A percentile compares a stretch with the other conserved stretches of the same genome.
Conservation (phyloP, 331 rosid genomes). For the Rosa hybrid region DNA sequence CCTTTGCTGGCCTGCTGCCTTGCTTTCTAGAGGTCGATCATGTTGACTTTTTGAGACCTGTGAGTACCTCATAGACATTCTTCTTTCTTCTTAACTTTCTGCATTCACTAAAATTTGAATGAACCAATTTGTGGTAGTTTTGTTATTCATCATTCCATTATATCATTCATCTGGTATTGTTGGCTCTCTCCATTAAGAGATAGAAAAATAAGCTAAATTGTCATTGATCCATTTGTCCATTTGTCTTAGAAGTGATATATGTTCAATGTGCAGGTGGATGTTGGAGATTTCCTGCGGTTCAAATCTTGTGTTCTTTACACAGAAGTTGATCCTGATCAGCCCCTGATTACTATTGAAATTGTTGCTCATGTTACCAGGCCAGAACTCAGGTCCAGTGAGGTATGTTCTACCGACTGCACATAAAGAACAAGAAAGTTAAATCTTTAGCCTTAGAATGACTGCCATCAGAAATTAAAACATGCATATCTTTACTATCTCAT, state of each 20-base stretch:
- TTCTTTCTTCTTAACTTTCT: not conserved
- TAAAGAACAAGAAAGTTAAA: not conserved
- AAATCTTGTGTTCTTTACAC: conserved; percentile 78
- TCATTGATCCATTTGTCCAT: not conserved
- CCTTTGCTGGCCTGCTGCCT: conserved; percentile 80
- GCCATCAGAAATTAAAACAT: not conserved
- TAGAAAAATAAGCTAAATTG: not conserved
- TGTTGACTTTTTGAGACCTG: conserved; percentile 83
- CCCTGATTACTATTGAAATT: conserved; percentile 83
- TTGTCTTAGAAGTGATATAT: not conserved
- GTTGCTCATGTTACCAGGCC: conserved; percentile 79
- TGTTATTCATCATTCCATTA: not conserved
- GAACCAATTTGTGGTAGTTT: not conserved
- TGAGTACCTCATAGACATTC: conserved; percentile 36
- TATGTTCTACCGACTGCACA: conserved; percentile 1
- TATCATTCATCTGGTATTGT: not conserved
- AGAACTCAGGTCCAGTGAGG: conserved; percentile 49
- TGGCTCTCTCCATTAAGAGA: not conserved
- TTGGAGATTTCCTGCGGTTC: conserved; percentile 82
- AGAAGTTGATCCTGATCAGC: conserved; percentile 65
- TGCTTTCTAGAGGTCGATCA: conserved; percentile 85
- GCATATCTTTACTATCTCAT: not conserved
- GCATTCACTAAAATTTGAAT: not conserved
- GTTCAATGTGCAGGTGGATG: conserved; percentile 66
- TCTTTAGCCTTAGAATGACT: not conserved